Evolutionary conservation across 1,284 basidiomycete genomes (phyloP), one percentile per base, ranked within the genome.

Genomic region (Boletus mariae): DNA sequence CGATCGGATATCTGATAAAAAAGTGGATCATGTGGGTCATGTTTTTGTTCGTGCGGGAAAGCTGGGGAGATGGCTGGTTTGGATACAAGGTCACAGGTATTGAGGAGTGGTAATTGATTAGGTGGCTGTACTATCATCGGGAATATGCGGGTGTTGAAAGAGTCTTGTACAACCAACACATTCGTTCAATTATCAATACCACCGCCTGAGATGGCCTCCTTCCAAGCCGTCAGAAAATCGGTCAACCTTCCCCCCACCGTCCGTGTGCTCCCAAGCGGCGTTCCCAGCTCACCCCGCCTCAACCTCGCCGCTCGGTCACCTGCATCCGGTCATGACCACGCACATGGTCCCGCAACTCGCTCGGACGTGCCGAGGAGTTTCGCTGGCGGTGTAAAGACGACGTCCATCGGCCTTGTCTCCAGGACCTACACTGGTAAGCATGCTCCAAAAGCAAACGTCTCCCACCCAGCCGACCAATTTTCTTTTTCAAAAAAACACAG

Each of bases 191-290:
- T 20, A 20, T 20, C 20, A 20, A n/a, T 35, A 15, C 7, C 13
- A 15, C 41, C 23, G 23, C 47, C 35, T 40, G 29, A 47, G 59
- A 87, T 88, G 86, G 82, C 85, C 70, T 73, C 82, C 64, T 73
- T 85, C 69, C 79, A 84, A 68, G 82, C 79, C 73, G 76, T 82
- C 62, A 89, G 85, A 84, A 91, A 85, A 75, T 86, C 87, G 60
- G 75, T 92, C 70, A 93, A 85, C 74, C 77, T 96, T 65, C 74
- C 90, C 42, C 89, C 92, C 55, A 92, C 92, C 45, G 84, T 90
- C 60, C 84, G 89, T 68, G 77, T 83, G 9, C 81, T 90, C 57
- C 79, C 92, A 41, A 84, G 80, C 43, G 91, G 90, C 56, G 75
- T 87, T 17, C 91, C 92, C 40, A 68, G 68, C 58, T 88, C 82